phyloP scores from a whole-genome alignment of 768 basidiomycete species.

The Agaricus blazei region DNA sequence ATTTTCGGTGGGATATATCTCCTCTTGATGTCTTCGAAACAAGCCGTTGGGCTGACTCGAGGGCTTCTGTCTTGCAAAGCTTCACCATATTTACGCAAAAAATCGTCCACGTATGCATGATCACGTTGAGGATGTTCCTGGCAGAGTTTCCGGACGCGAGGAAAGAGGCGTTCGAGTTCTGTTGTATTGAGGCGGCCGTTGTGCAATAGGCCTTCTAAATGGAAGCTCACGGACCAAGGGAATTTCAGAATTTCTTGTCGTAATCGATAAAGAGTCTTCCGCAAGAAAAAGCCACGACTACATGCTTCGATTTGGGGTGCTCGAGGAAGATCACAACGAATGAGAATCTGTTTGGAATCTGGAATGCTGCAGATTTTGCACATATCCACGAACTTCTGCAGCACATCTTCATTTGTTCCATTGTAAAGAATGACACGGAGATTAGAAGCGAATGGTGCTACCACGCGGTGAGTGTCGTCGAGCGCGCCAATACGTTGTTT shows the following conservation, averaged over 20 bases:
- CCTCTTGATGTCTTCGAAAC: slow-evolving; percentile 34
- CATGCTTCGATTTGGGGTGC: slow-evolving; percentile 44
- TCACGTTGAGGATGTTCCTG: slow-evolving; percentile 19
- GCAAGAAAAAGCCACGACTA: slow-evolving; percentile 44
- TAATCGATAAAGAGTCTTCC: slow-evolving; percentile 40
- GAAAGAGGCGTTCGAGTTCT: slow-evolving; percentile 45
- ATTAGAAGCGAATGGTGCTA: slow-evolving; percentile 71
- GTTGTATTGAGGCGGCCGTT: slow-evolving; percentile 58
- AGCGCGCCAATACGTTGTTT: slow-evolving; percentile 56
- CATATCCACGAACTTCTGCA: slow-evolving; percentile 46
- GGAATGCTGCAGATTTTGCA: slow-evolving; percentile 44
- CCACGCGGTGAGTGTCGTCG: slow-evolving; percentile 48
- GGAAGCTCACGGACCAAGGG: slow-evolving; percentile 70
- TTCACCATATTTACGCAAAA: slow-evolving; percentile 53
- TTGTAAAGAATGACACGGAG: slow-evolving; percentile 58
- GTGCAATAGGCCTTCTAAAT: slow-evolving; percentile 64
- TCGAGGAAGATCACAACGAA: slow-evolving; percentile 20
- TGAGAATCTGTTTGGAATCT: slow-evolving; percentile 24
- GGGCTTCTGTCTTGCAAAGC: slow-evolving; percentile 36
- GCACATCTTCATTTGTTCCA: slow-evolving; percentile 36
- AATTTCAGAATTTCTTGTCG: slow-evolving; percentile 38
- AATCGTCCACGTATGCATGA: slow-evolving; percentile 30
- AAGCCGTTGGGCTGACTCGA: slow-evolving; percentile 34
- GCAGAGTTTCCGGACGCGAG: slow-evolving; percentile 37
- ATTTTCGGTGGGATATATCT: slow-evolving; percentile 20